Conservation (phyloP, 208 protist species). For the Acanthamoeba royreba region DNA sequence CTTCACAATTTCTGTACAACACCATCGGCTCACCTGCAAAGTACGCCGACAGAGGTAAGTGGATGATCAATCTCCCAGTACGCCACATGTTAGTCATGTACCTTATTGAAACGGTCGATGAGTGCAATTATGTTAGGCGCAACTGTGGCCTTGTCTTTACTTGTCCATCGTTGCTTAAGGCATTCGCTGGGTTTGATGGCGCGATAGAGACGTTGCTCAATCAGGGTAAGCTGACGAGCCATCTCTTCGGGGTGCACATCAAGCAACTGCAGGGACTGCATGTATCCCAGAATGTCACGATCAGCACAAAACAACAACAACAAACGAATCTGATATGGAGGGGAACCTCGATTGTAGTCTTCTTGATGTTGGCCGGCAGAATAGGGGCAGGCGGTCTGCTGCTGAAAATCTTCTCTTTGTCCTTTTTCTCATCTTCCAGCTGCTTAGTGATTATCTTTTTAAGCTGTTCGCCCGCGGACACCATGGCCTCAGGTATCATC, state of each 20-base stretch:
- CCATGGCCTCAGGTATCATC: background rate
- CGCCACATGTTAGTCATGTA: background rate
- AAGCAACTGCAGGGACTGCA: background rate
- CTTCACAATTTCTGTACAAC: slow-evolving; percentile 58
- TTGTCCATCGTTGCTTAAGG: slow-evolving; percentile 38
- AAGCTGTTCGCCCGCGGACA: background rate
- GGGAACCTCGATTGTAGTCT: background rate
- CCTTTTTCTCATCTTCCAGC: background rate
- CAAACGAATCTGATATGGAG: background rate
- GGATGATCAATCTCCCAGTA: background rate
- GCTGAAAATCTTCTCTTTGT: background rate
- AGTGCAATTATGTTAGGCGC: slow-evolving; percentile 56
- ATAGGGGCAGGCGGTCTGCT: background rate
- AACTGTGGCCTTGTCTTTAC: slow-evolving; percentile 49
- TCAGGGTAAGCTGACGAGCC: slow-evolving; percentile 54
- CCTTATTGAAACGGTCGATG: slow-evolving; percentile 64
- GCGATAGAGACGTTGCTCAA: slow-evolving; percentile 47
- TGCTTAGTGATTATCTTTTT: background rate
- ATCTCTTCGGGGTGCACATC: slow-evolving; percentile 12
- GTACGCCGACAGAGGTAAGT: background rate
- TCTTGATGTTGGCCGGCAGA: background rate
- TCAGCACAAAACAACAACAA: background rate
- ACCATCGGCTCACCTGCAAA: slow-evolving; percentile 30
- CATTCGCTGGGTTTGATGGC: slow-evolving; percentile 31
- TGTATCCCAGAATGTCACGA: no score